phyloP scores from a whole-genome alignment of 257 asterid species.

The Nicotiana knightiana region DNA sequence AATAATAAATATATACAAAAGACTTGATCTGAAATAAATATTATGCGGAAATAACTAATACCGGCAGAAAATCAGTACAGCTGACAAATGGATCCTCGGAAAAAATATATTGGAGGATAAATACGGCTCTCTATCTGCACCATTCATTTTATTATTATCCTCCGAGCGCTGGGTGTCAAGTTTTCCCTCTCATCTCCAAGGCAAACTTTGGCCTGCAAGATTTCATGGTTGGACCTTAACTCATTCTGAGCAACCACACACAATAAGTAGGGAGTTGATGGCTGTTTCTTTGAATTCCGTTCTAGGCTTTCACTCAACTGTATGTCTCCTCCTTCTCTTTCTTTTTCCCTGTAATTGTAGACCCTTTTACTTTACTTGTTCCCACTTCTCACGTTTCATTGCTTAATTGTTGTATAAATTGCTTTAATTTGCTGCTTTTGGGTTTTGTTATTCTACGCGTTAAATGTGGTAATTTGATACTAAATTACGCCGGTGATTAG shows the following conservation, averaged over 20 bases:
- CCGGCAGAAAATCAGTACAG: neutral
- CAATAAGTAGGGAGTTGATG: conserved; percentile 21
- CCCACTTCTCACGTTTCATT: neutral
- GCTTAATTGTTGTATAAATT: neutral
- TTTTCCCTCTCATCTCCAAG: neutral
- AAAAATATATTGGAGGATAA: neutral
- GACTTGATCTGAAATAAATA: too few species aligned
- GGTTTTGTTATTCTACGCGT: neutral
- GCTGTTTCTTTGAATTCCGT: conserved; percentile 55
- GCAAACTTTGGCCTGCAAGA: neutral
- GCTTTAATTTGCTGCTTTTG: neutral
- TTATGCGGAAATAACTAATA: too few species aligned
- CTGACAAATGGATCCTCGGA: neutral
- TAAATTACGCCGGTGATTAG: neutral
- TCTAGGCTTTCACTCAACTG: conserved; percentile 41
- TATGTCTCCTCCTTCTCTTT: conserved; percentile 22
- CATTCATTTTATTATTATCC: neutral
- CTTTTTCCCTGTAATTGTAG: neutral
- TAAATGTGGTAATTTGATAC: neutral
- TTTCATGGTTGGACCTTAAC: neutral
- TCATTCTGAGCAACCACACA: neutral
- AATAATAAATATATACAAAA: too few species aligned
- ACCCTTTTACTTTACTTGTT: neutral
- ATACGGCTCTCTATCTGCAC: neutral
- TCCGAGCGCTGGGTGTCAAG: neutral